Evolutionary conservation across 73 alveolate genomes (phyloP), one percentile per base, ranked within the genome.

Genomic region (Paramecium primaurelia): DNA sequence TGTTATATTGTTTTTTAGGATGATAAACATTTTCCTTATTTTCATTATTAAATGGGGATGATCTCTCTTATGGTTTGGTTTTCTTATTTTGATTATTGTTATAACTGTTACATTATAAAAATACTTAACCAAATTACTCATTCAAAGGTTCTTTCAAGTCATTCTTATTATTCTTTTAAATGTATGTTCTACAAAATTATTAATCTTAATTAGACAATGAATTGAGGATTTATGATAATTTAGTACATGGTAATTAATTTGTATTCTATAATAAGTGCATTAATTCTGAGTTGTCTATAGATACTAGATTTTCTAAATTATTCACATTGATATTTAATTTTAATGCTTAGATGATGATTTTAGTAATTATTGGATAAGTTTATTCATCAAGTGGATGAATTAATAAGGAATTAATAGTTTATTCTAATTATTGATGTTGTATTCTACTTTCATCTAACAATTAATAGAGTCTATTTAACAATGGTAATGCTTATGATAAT

Each of bases 101-200:
- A 4, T 18, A 20, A n/a, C 69, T 54, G 30, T 42, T 80, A 45
- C 91, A 80, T 6, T 6, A 32, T 14, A 80, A 45, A 80, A 80
- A 80, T 3, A 80, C 91, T 80, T 47, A 14, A 18, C 91, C 91
- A 80, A 80, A 80, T 30, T 80, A 80, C 30, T 80, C 91, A 45
- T 80, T 80, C 42, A 80, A 49, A 11, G 91, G 91, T 49, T 80
- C 91, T 49, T 80, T 80, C 16, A 80, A 45, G 16, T 80, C 91
- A 45, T 80, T 80, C 45, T 47, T 80, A 49, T 22, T 80, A 80
- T 80, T 80, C 75, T 80, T 80, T 36, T 18, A 38, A 14, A 80
- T 47, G 26, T 80, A 80, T n/a, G 18, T 5, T 16, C 16, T 47
- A 40, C 38, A 40, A 9, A 42, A 11, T 18, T 80, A 18, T 10